These are phyloP conservation scores for Ogataea wickerhamii DNA, from an alignment of 805 yeast species.

Conservation along the genomic window DNA sequence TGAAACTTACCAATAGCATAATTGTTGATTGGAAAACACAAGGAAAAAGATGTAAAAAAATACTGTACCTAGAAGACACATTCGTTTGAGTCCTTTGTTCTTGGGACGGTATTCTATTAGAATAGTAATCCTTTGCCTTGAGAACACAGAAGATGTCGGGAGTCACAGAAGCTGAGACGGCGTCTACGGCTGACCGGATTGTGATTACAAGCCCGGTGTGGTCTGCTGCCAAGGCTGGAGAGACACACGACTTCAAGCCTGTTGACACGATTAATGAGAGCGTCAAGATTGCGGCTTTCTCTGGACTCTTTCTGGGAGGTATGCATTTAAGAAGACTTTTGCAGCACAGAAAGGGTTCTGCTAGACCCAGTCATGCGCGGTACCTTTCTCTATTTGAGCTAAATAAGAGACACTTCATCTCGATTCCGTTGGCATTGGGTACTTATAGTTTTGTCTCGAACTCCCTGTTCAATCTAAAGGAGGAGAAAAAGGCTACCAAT, in stretches of 20 bases:
- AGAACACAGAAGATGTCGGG: conserved; percentile 1
- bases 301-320: conserved; percentile 34
- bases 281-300: conserved; percentile 25
- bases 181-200: conserved; percentile 15
- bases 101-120: not conserved
- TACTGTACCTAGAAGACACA: not conserved
- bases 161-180: conserved; percentile 4
- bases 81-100: not conserved
- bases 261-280: conserved; percentile 31
- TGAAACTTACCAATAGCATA: conserved; percentile 3
- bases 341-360: conserved; percentile 35
- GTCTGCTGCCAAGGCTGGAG: conserved; percentile 15
- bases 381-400: conserved; percentile 32
- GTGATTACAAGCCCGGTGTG: conserved; percentile 30
- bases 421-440: conserved; percentile 33
- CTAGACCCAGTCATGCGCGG: conserved; percentile 36
- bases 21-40: conserved; percentile 1
- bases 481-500: conserved; percentile 25
- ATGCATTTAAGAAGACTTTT: conserved; percentile 35
- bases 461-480: conserved; percentile 30
- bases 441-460: conserved; percentile 32
- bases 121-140: not conserved
- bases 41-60: not conserved
- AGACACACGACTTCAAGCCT: conserved; percentile 22
- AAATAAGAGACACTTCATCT: conserved; percentile 28